Evolutionary conservation across 1,284 basidiomycete genomes (phyloP).

Genomic region (Tilletia caries): DNA sequence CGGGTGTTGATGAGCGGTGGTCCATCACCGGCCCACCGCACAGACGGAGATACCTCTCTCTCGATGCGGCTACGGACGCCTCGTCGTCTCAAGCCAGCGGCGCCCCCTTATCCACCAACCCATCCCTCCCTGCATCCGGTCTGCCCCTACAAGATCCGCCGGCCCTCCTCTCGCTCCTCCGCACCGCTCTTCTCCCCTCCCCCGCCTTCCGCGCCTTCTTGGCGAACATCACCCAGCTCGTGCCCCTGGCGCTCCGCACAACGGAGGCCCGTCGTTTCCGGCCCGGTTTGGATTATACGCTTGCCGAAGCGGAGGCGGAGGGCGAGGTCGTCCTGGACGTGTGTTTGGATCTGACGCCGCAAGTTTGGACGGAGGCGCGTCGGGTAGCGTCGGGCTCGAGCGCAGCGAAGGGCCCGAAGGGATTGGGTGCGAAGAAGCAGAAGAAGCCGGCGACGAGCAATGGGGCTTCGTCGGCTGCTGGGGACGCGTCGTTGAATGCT

Average conservation of each 20-base stretch:
- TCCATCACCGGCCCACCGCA: constrained; percentile 79
- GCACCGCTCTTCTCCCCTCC: constrained; percentile 63
- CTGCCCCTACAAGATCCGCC: constrained; percentile 50
- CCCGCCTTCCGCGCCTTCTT: constrained; percentile 87
- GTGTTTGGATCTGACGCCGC: constrained; percentile 83
- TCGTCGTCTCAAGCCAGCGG: constrained; percentile 9
- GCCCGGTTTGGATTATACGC: constrained; percentile 89
- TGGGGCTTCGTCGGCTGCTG: not conserved
- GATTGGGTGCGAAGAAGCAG: constrained; percentile 49
- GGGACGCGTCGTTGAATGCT: not conserved
- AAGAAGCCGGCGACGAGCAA: constrained; percentile 25
- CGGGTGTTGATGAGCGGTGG: constrained; percentile 60
- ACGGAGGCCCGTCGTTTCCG: constrained; percentile 78
- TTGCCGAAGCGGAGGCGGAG: constrained; percentile 73
- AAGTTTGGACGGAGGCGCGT: constrained; percentile 50
- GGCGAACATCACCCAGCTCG: constrained; percentile 70
- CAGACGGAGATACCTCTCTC: constrained; percentile 83
- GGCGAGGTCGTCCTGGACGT: constrained; percentile 74
- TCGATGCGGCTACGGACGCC: constrained; percentile 25
- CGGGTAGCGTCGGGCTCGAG: constrained; percentile 17
- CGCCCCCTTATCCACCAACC: constrained; percentile 7
- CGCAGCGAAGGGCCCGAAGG: constrained; percentile 36
- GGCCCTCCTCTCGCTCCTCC: constrained; percentile 39
- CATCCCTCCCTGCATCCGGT: constrained; percentile 59
- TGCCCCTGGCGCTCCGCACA: constrained; percentile 70